Conservation (phyloP, 192 early-diverging fungal species). For the Gigaspora rosea region DNA sequence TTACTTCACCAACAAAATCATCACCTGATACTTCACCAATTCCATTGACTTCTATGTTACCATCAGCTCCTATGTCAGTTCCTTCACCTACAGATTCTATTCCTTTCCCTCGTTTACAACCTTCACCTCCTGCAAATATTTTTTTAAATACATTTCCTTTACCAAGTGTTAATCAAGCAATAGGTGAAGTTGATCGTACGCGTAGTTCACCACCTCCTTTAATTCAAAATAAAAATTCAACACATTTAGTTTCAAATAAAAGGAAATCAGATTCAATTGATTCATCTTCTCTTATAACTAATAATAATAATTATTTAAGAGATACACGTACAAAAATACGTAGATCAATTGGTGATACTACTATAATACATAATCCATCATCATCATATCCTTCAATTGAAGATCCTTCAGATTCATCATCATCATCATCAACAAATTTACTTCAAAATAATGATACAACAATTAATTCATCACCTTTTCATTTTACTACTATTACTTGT, state of each 20-base stretch:
- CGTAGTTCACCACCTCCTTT: conserved; percentile 19
- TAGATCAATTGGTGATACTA: conserved; percentile 44
- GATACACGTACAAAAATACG: conserved; percentile 50
- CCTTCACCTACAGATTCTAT: conserved; percentile 22
- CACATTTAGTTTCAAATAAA: conserved; percentile 7
- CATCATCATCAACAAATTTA: too few relatives aligned
- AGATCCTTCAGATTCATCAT: conserved; percentile 1
- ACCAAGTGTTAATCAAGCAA: conserved; percentile 25
- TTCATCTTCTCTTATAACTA: conserved; percentile 12
- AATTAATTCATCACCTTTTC: conserved; percentile 37
- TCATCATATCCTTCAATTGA: conserved; percentile 4
- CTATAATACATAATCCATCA: conserved; percentile 21
- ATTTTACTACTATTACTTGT: conserved; percentile 77
- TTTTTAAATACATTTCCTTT: conserved; percentile 19
- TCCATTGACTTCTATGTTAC: background rate
- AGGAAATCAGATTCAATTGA: conserved; percentile 30
- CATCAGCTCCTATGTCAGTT: conserved; percentile 21
- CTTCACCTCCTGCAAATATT: conserved; percentile 18
- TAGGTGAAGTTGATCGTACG: conserved; percentile 28
- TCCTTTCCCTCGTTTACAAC: conserved; percentile 21
- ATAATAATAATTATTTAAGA: conserved; percentile 38
- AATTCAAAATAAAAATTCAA: background rate
- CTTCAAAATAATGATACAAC: conserved; percentile 29
- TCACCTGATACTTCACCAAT: background rate
- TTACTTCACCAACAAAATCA: background rate